A percentile compares a stretch with the other conserved stretches of the same genome.
Conservation (phyloP, 2,329 filamentous ascomycete genomes). For the Chaetomium sp. region DNA sequence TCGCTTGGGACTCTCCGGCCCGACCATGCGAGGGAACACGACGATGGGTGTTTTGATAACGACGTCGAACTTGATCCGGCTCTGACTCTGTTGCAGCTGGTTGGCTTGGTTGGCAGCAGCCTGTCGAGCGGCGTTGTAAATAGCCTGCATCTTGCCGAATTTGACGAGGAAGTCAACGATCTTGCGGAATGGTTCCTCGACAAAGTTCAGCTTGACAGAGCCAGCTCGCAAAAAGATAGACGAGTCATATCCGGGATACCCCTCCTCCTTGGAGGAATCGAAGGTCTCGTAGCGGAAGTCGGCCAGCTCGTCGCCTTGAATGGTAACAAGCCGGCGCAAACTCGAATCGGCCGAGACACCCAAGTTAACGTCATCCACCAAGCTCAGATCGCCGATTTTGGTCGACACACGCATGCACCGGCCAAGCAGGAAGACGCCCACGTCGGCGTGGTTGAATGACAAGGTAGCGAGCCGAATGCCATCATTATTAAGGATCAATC, state of each 20-base stretch:
- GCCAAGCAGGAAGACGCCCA: conserved; percentile 80
- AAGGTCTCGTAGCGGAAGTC: conserved; percentile 98
- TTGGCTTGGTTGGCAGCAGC: conserved; percentile 90
- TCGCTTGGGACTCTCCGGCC: conserved; percentile 61
- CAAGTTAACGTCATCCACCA: conserved; percentile 90
- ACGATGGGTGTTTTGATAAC: conserved; percentile 92
- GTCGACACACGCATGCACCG: conserved; percentile 83
- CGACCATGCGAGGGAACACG: conserved; percentile 77
- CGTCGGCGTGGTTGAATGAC: conserved; percentile 85
- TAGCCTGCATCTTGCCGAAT: conserved; percentile 98
- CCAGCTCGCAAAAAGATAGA: conserved; percentile 86
- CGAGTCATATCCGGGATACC: conserved; percentile 91
- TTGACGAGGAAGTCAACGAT: conserved; percentile 98
- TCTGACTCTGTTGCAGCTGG: conserved; percentile 84
- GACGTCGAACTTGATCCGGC: conserved; percentile 89
- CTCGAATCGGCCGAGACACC: conserved; percentile 76
- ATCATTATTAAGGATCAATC: conserved; percentile 93
- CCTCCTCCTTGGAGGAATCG: conserved; percentile 59
- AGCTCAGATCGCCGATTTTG: conserved; percentile 75
- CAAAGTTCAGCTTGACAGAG: conserved; percentile 93
- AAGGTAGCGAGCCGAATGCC: conserved; percentile 89
- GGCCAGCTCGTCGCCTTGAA: conserved; percentile 89
- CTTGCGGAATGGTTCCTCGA: conserved; percentile 95
- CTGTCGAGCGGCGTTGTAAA: conserved; percentile 94
- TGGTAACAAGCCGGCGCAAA: conserved; percentile 81